phyloP scores from a whole-genome alignment of 2,329 filamentous ascomycete genomes.

The Fusarium sp. region DNA sequence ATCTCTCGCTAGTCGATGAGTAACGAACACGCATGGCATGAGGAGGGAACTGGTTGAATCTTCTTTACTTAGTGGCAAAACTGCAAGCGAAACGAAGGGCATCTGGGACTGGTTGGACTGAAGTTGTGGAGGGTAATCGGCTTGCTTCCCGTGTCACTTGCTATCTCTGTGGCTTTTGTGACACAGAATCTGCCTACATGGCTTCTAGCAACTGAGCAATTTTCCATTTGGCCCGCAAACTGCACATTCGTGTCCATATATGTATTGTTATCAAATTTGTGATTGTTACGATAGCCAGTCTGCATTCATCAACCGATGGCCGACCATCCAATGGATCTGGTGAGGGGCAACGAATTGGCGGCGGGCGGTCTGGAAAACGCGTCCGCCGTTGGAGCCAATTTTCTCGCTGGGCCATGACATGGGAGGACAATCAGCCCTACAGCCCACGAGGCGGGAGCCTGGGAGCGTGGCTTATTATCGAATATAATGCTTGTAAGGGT shows the following conservation, averaged over 20 bases:
- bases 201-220: constrained; percentile 40
- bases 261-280: neutral
- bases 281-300: neutral
- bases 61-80: constrained; percentile 45
- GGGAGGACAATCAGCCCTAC: constrained; percentile 36
- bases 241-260: constrained; percentile 3
- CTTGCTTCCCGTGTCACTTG: constrained; percentile 40
- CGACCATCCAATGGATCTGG: neutral
- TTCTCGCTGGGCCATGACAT: neutral
- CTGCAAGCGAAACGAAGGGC: constrained; percentile 44
- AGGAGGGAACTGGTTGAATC: constrained; percentile 33
- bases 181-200: constrained; percentile 29
- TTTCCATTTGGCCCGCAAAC: constrained; percentile 18
- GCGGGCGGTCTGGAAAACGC: constrained; percentile 28
- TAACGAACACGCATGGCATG: constrained; percentile 27
- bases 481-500: neutral
- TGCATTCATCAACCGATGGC: neutral
- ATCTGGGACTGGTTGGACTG: constrained; percentile 40
- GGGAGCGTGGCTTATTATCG: neutral
- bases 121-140: constrained; percentile 40
- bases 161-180: constrained; percentile 34
- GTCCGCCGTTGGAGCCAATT: constrained; percentile 16
- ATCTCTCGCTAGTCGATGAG: constrained; percentile 27
- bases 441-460: constrained; percentile 13
- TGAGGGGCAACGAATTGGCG: constrained; percentile 19